phyloP scores from a whole-genome alignment of 106 monocot genomes.

The Allium cepa region DNA sequence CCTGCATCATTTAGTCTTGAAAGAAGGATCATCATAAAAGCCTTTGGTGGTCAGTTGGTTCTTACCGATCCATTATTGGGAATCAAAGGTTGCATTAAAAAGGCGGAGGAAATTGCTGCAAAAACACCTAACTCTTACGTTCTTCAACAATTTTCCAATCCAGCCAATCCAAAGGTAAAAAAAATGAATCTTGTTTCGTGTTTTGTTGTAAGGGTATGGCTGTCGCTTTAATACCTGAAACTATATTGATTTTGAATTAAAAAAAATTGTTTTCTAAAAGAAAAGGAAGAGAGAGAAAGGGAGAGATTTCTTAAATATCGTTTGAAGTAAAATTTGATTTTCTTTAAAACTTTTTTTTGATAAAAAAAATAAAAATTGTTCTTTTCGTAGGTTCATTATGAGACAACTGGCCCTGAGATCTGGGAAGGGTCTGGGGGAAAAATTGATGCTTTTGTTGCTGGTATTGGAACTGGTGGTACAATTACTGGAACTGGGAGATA shows the following conservation, averaged over 20 bases:
- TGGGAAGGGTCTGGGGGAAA: slow-evolving; percentile 53
- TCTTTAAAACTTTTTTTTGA: too few relatives aligned
- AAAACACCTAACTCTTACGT: slow-evolving; percentile 69
- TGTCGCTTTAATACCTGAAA: too few relatives aligned
- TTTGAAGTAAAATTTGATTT: too few relatives aligned
- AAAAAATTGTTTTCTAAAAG: too few relatives aligned
- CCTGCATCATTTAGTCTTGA: slow-evolving; percentile 74
- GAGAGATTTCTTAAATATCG: too few relatives aligned
- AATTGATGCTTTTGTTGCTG: slow-evolving; percentile 42
- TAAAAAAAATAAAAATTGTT: background rate
- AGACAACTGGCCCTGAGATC: slow-evolving; percentile 66
- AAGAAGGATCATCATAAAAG: slow-evolving; percentile 72
- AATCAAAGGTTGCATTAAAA: slow-evolving; percentile 70
- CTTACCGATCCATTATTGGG: slow-evolving; percentile 69
- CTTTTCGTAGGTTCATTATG: slow-evolving; percentile 43
- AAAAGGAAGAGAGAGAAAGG: too few relatives aligned
- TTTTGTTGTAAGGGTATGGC: too few relatives aligned
- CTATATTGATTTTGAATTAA: too few relatives aligned
- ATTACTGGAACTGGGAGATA: slow-evolving; percentile 54
- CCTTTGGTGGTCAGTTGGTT: slow-evolving; percentile 70
- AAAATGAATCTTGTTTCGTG: too few relatives aligned
- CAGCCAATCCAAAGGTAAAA: slow-evolving; percentile 52
- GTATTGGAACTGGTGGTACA: slow-evolving; percentile 42
- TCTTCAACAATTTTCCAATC: slow-evolving; percentile 84
- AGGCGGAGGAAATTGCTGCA: slow-evolving; percentile 69